These are phyloP conservation scores for Obelidium mucronatum DNA, from an alignment of 192 early-diverging fungal species.

Conservation along the genomic window DNA sequence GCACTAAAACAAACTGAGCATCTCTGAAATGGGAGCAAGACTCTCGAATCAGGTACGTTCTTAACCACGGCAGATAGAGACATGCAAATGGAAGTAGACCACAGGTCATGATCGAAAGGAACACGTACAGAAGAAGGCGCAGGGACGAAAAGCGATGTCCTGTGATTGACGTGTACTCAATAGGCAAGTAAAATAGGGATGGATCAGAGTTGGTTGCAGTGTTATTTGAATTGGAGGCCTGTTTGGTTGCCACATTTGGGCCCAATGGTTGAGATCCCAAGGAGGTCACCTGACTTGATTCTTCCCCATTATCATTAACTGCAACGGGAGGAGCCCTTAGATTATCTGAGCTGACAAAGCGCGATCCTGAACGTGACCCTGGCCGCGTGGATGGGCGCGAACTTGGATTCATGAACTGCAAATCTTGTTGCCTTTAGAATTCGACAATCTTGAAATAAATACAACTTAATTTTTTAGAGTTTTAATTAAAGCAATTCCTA, in stretches of 20 bases:
- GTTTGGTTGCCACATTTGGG: not conserved
- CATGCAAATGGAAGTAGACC: constrained; percentile 40
- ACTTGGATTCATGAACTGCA: too few species aligned
- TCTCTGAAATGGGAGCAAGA: constrained; percentile 38
- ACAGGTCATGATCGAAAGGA: constrained; percentile 31
- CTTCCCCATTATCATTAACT: not conserved
- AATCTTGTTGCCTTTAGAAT: too few species aligned
- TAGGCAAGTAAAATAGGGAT: constrained; percentile 6
- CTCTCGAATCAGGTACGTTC: constrained; percentile 25
- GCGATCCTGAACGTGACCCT: not conserved
- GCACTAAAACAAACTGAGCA: constrained; percentile 40
- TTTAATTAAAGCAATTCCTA: too few species aligned
- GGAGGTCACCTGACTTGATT: not conserved
- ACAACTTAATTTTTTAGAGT: too few species aligned
- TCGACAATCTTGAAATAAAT: too few species aligned
- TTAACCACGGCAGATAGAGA: constrained; percentile 32
- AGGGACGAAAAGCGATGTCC: constrained; percentile 18
- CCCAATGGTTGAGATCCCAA: too few species aligned
- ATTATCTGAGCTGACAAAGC: constrained; percentile 21
- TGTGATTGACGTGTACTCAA: constrained; percentile 46
- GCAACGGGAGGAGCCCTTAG: constrained; percentile 20
- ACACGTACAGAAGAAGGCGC: constrained; percentile 11
- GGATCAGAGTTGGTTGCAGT: not conserved
- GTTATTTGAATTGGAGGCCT: not conserved
- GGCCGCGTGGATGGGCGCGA: not conserved